Conservation (phyloP, 192 early-diverging fungal species). For the Pecoramyces ruminantium region DNA sequence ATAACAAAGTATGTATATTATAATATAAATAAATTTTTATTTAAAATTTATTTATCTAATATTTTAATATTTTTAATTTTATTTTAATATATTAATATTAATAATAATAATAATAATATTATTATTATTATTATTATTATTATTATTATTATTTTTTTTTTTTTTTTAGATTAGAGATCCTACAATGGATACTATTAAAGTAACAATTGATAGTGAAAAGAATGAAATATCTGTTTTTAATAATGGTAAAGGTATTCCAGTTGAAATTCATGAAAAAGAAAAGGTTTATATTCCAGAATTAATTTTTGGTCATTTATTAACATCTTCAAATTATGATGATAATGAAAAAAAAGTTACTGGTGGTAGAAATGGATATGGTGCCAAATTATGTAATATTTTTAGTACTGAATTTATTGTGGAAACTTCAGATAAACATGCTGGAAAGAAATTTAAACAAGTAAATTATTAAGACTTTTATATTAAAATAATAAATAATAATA, state of each 20-base stretch:
- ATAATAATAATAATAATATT: no score
- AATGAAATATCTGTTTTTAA: constrained; percentile 78
- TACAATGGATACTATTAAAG: constrained; percentile 67
- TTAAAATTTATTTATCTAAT: no score
- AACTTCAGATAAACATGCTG: constrained; percentile 56
- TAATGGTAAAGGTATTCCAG: constrained; percentile 87
- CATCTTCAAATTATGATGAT: constrained; percentile 95
- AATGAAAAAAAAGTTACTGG: constrained; percentile 85
- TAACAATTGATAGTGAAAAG: constrained; percentile 66
- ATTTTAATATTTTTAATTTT: no score
- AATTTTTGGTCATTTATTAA: constrained; percentile 92
- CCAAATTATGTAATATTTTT: constrained; percentile 94
- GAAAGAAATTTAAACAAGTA: constrained; percentile 64
- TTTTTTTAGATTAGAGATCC: constrained; percentile 55
- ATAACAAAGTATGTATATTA: not conserved
- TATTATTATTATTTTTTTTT: no score
- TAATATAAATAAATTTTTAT: no score
- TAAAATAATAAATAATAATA: no score
- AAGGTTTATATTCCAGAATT: constrained; percentile 86
- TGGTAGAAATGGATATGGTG: constrained; percentile 80
- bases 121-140: no score
- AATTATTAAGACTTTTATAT: no score
- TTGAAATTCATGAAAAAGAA: constrained; percentile 82
- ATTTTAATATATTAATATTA: no score
- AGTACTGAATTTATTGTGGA: constrained; percentile 86